phyloP scores from a whole-genome alignment of 1,284 basidiomycete genomes.

The Puccinia polysora region DNA sequence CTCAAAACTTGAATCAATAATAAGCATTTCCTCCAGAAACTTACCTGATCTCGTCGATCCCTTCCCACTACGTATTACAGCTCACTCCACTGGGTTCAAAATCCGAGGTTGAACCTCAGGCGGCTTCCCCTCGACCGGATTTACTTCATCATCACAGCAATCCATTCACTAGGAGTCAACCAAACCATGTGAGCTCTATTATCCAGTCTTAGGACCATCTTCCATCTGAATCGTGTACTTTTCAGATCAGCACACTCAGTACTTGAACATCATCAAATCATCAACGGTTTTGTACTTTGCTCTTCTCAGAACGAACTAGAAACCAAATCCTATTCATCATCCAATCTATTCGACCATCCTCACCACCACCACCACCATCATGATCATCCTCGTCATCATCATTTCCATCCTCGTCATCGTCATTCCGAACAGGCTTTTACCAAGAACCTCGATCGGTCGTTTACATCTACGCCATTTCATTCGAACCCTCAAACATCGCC shows the following conservation, averaged over 20 bases:
- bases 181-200: neutral
- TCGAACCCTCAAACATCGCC: neutral
- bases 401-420: neutral
- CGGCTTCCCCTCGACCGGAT: no score
- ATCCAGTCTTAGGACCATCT: neutral
- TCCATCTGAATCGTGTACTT: slow-evolving; percentile 15
- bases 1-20: no score
- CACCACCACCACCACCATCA: neutral
- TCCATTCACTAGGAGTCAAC: neutral
- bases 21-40: no score
- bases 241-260: slow-evolving; percentile 12
- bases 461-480: no score
- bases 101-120: no score
- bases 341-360: neutral
- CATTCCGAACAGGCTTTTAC: neutral
- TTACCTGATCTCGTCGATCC: no score
- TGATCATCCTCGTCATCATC: neutral
- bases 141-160: neutral
- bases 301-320: neutral
- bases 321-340: neutral
- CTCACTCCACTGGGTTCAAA: slow-evolving; percentile 2
- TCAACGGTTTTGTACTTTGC: neutral
- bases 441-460: no score
- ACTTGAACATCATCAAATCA: slow-evolving; percentile 3
- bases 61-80: no score